Percentiles rank a stretch among this genome's conserved stretches.
Conservation (phyloP, 78 protist species). For the Dictyostelium discoideum region DNA sequence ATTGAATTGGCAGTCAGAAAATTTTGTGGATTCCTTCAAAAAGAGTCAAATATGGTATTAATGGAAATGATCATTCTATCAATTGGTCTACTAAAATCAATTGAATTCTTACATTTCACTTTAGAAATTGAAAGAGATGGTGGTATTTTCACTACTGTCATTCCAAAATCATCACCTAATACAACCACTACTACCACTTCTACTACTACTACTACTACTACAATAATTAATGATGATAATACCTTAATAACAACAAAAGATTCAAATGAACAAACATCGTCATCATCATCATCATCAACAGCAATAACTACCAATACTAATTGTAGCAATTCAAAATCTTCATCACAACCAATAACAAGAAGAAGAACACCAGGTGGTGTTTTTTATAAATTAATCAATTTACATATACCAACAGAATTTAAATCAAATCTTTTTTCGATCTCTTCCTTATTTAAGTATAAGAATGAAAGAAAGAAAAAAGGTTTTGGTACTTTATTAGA, state of each 20-base stretch:
- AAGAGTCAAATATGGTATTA: constrained; percentile 61
- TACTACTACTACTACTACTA: background rate
- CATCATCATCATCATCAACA: background rate
- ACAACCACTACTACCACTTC: background rate
- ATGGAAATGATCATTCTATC: constrained; percentile 45
- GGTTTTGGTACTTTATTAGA: background rate
- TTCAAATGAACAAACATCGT: background rate
- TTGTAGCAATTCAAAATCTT: background rate
- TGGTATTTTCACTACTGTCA: constrained; percentile 18
- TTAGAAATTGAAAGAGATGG: constrained; percentile 57
- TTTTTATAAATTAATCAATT: constrained; percentile 41
- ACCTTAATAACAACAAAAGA: background rate
- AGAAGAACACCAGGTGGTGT: constrained; percentile 58
- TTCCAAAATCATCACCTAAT: background rate
- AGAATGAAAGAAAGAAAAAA: constrained; percentile 13
- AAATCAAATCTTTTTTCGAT: constrained; percentile 12
- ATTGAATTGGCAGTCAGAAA: constrained; percentile 48
- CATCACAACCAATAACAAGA: background rate
- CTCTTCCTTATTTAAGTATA: background rate
- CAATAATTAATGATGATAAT: background rate
- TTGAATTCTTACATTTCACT: constrained; percentile 32
- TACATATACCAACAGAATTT: background rate
- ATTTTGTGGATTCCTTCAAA: constrained; percentile 54
- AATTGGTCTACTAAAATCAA: constrained; percentile 29
- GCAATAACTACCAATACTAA: background rate